These are phyloP conservation scores for Nitzschia palea DNA, from an alignment of 108 stramenopile genomes.

Conservation along the genomic window DNA sequence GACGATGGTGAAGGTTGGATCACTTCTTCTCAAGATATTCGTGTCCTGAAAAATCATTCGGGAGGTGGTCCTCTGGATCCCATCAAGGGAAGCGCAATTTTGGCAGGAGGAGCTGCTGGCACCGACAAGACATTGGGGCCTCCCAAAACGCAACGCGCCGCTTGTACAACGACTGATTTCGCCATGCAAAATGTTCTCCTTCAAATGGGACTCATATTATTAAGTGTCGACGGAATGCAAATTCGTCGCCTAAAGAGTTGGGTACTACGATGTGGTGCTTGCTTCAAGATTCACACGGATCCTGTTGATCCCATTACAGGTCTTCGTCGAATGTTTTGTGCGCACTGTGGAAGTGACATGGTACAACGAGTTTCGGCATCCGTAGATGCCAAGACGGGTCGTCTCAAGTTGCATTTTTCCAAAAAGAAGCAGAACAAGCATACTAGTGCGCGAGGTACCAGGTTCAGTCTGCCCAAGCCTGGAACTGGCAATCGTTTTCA, in stretches of 20 bases:
- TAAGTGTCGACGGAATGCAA: constrained; percentile 87
- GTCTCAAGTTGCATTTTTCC: constrained; percentile 82
- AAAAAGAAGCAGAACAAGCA: constrained; percentile 76
- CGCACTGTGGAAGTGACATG: constrained; percentile 87
- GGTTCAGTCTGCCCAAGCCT: constrained; percentile 92
- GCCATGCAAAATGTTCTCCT: constrained; percentile 99
- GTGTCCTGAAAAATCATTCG: constrained; percentile 41
- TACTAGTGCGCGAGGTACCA: constrained; percentile 85
- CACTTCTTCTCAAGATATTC: constrained; percentile 67
- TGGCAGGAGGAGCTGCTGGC: background rate
- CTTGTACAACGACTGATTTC: constrained; percentile 98
- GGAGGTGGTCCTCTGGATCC: constrained; percentile 52
- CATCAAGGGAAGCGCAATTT: background rate
- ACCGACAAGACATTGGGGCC: constrained; percentile 24
- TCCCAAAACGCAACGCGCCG: constrained; percentile 61
- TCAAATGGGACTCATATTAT: constrained; percentile 92
- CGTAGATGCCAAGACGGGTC: constrained; percentile 89
- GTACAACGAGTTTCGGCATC: constrained; percentile 87
- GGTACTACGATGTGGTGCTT: constrained; percentile 95
- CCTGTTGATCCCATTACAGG: constrained; percentile 38
- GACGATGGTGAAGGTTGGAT: constrained; percentile 94
- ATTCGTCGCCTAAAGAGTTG: constrained; percentile 87
- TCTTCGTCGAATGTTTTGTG: constrained; percentile 86
- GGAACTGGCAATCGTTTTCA: constrained; percentile 68
- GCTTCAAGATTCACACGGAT: constrained; percentile 84